Evolutionary conservation across 805 yeast genomes (phyloP), one percentile per base, ranked within the genome.

Genomic region (Barnettozyma vustinii): DNA sequence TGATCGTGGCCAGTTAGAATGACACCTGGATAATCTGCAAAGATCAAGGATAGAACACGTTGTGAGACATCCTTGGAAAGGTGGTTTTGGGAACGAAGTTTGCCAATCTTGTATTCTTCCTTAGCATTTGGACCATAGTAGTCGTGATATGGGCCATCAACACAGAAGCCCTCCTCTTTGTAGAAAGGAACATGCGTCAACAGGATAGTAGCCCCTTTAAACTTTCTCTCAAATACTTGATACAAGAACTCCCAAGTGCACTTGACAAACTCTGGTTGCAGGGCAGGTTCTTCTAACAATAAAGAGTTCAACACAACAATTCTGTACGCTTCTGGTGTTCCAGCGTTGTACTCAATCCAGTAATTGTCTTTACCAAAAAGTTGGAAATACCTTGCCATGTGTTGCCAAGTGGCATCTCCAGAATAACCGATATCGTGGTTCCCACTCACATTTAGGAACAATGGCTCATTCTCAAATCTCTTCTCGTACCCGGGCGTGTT

Each of bases 391-490:
- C 99, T 73, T 1, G 87, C 79, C 81, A 89, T 80, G 59, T 95
- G 96, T 59, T 88, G 97, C 71, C 83, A 81, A 0, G 96, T 90
- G 37, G 95, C 88, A 66, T 94, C 99, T 0, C 98, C 98, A 43
- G 87, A 79, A 63, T 94, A 92, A 0, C 99, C 99, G 43, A 92
- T 82, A 64, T 94, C 99, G 64, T 94, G 99, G 64, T 94, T 94
- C 2, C 99, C 99, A 1, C 96, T 83, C 42, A 94, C 70, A 63
- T 94, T 94, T 52, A 89, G 76, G 60, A 92, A 80, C 35, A 87
- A 67, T 10, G 88, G 91, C 50, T 79, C 80, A 33, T 75, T 73
- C 19, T 64, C 70, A 55, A 66, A 58, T 37, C 40, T 27, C 36
- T 57, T 60, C 8, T 42, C 50, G 45, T 57, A 56, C 21, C 67